Evolutionary conservation across 2,329 filamentous ascomycete genomes (phyloP).

Genomic region (Metarhizium anisopliae): DNA sequence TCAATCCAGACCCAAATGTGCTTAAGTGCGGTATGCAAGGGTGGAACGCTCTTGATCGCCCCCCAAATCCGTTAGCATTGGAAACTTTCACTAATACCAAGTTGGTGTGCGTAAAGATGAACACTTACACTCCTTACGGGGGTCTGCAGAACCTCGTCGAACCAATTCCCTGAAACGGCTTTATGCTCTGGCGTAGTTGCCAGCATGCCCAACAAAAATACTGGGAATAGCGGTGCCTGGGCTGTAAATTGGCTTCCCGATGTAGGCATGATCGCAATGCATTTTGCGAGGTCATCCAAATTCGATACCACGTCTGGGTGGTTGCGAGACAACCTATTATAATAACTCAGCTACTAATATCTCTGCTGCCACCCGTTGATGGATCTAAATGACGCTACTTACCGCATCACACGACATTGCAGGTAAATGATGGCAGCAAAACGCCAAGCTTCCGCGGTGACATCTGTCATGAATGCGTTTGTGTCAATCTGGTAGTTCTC

Average conservation of each 20-base stretch:
- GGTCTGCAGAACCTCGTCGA: conserved; percentile 24
- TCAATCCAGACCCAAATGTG: conserved; percentile 28
- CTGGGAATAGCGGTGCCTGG: conserved; percentile 31
- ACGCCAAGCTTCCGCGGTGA: conserved; percentile 33
- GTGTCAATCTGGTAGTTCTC: conserved; percentile 17
- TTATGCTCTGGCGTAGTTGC: conserved; percentile 20
- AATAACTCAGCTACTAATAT: conserved; percentile 5
- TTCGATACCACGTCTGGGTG: conserved; percentile 24
- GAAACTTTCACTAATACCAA: conserved; percentile 6
- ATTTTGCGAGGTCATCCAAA: conserved; percentile 23
- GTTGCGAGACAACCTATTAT: conserved; percentile 25
- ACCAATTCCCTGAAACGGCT: conserved; percentile 24
- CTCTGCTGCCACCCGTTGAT: not conserved
- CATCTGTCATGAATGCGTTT: conserved; percentile 27
- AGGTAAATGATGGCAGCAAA: conserved; percentile 29
- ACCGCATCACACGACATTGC: conserved; percentile 30
- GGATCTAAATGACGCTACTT: conserved; percentile 1
- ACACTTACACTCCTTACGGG: conserved; percentile 31
- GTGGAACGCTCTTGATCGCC: conserved; percentile 27
- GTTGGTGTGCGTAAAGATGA: conserved; percentile 7
- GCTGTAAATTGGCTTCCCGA: conserved; percentile 31
- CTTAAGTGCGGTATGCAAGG: conserved; percentile 23
- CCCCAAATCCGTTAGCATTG: not conserved
- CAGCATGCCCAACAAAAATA: conserved; percentile 30
- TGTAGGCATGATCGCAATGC: conserved; percentile 31